These are phyloP conservation scores for Bertia moriformis DNA, from an alignment of 2,329 filamentous ascomycete species.

Conservation along the genomic window DNA sequence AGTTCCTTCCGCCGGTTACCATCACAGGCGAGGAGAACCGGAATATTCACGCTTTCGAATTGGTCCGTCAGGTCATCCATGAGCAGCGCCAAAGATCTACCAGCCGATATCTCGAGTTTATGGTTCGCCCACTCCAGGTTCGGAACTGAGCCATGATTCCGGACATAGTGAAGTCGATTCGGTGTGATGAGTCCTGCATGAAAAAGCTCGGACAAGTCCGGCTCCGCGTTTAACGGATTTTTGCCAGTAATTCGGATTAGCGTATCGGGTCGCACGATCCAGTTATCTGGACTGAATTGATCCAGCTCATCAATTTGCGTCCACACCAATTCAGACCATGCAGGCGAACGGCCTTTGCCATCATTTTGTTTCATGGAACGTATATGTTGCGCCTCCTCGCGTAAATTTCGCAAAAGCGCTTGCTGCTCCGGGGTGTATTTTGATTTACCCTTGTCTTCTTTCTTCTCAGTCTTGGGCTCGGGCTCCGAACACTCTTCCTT, in stretches of 20 bases:
- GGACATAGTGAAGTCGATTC: slow-evolving; percentile 77
- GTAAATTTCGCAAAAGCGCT: not conserved
- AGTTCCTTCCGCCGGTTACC: slow-evolving; percentile 88
- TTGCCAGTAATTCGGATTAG: slow-evolving; percentile 76
- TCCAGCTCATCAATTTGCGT: not conserved
- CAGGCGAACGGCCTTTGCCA: not conserved
- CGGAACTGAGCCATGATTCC: slow-evolving; percentile 78
- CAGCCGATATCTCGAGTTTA: slow-evolving; percentile 71
- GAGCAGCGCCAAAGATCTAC: slow-evolving; percentile 58
- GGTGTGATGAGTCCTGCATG: slow-evolving; percentile 73
- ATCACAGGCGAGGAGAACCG: slow-evolving; percentile 79
- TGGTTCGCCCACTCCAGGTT: slow-evolving; percentile 62
- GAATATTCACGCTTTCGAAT: slow-evolving; percentile 71
- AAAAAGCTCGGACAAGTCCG: slow-evolving; percentile 65
- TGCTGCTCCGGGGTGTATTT: not conserved
- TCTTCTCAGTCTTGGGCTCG: not conserved
- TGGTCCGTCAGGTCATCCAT: slow-evolving; percentile 58
- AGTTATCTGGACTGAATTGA: slow-evolving; percentile 55
- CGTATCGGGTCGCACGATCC: slow-evolving; percentile 66
- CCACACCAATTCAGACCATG: not conserved
- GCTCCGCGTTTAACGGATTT: slow-evolving; percentile 83
- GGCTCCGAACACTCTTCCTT: not conserved
- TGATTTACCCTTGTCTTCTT: not conserved
- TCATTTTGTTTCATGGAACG: not conserved
- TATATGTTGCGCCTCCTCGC: not conserved